Conservation (phyloP, 345 rosid genomes). For the Zanthoxylum bungeanum region DNA sequence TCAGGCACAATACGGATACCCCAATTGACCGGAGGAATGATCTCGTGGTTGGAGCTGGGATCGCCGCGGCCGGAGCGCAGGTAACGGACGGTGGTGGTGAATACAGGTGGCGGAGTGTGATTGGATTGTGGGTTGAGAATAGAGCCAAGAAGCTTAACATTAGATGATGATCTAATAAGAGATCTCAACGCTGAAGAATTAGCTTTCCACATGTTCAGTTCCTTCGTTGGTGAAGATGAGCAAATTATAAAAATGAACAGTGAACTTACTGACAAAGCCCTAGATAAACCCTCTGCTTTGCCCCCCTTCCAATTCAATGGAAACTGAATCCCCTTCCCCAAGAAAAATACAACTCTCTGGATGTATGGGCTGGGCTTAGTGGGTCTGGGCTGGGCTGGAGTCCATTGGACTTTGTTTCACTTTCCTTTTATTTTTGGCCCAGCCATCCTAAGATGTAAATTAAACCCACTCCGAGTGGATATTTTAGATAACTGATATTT, state of each 20-base stretch:
- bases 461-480: no score
- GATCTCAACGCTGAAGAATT: constrained; percentile 27
- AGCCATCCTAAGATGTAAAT: no score
- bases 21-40: constrained; percentile 79
- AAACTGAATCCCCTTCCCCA: neutral
- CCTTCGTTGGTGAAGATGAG: constrained; percentile 11
- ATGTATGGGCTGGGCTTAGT: neutral
- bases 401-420: no score
- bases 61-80: constrained; percentile 48
- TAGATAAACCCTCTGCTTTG: constrained; percentile 28
- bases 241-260: neutral
- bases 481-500: no score
- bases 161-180: constrained; percentile 20
- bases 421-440: no score
- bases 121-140: constrained; percentile 14
- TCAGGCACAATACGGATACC: constrained; percentile 89
- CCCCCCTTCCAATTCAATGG: no score
- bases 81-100: constrained; percentile 37
- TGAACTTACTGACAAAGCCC: constrained; percentile 12
- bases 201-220: constrained; percentile 19
- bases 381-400: no score
- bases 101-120: constrained; percentile 9
- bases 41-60: constrained; percentile 57
- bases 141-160: neutral
- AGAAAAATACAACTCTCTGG: neutral